phyloP scores from a whole-genome alignment of 2,329 filamentous ascomycete genomes.

The Colletotrichum navitas region DNA sequence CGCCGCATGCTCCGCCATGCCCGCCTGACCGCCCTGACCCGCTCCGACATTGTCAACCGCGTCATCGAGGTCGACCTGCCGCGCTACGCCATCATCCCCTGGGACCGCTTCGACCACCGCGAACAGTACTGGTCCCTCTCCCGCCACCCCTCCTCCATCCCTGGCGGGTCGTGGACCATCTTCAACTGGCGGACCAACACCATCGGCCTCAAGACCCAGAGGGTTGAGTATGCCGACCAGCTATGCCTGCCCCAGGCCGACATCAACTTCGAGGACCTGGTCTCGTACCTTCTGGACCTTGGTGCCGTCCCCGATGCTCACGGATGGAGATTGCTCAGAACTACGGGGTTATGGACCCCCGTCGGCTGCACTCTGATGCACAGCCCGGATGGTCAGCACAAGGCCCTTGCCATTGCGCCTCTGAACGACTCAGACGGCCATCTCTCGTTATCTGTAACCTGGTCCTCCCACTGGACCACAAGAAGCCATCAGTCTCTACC shows the following conservation, averaged over 20 bases:
- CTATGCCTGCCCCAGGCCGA: constrained; percentile 66
- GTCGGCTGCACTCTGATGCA: constrained; percentile 68
- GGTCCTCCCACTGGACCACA: constrained; percentile 67
- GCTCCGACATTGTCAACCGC: constrained; percentile 73
- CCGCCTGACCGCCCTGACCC: constrained; percentile 69
- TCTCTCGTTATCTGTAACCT: constrained; percentile 68
- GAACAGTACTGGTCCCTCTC: constrained; percentile 70
- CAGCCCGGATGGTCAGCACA: constrained; percentile 62
- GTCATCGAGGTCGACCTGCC: constrained; percentile 76
- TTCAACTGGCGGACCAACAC: constrained; percentile 75
- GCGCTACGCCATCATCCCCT: constrained; percentile 72
- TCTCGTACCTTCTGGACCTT: constrained; percentile 73
- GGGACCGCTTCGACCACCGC: constrained; percentile 66
- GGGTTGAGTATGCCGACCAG: constrained; percentile 72
- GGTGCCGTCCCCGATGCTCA: constrained; percentile 71
- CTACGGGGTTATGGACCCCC: constrained; percentile 71
- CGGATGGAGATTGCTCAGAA: constrained; percentile 69
- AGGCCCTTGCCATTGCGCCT: constrained; percentile 65
- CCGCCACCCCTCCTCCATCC: constrained; percentile 63
- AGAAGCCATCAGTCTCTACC: constrained; percentile 66
- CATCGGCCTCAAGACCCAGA: constrained; percentile 72
- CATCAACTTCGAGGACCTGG: constrained; percentile 68
- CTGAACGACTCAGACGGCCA: constrained; percentile 72
- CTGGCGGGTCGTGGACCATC: constrained; percentile 73
- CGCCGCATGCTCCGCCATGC: constrained; percentile 68